Evolutionary conservation across 768 basidiomycete species (phyloP).

Genomic region (Candolleomyces eurysporus): DNA sequence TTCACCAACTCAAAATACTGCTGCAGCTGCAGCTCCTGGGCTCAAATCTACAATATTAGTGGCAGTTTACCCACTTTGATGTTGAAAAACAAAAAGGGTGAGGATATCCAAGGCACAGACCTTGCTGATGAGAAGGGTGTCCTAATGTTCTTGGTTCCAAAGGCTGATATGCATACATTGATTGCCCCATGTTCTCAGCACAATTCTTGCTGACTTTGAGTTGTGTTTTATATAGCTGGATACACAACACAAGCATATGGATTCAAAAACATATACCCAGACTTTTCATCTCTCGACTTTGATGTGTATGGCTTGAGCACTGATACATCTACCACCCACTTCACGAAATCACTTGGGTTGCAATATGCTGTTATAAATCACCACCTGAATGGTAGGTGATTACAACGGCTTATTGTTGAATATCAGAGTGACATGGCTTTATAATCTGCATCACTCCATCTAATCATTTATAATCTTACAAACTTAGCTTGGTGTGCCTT

Average conservation of each 20-base stretch:
- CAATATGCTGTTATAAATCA: too few species aligned
- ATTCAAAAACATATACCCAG: conserved; percentile 79
- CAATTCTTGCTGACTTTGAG: neutral
- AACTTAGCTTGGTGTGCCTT: too few species aligned
- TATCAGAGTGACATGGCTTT: too few species aligned
- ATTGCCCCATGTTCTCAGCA: neutral
- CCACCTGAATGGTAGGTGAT: too few species aligned
- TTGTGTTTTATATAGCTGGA: conserved; percentile 44
- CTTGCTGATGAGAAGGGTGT: conserved; percentile 71
- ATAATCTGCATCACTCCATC: too few species aligned
- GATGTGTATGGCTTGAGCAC: conserved; percentile 83
- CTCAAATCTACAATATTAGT: conserved; percentile 55
- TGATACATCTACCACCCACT: conserved; percentile 73
- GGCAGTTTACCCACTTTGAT: conserved; percentile 69
- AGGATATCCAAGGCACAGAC: conserved; percentile 67
- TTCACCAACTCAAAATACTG: conserved; percentile 19
- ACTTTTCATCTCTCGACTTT: conserved; percentile 68
- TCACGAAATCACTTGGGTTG: too few species aligned
- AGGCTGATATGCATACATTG: conserved; percentile 76
- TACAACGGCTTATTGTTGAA: too few species aligned
- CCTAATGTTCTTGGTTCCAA: conserved; percentile 81
- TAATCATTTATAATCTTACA: too few species aligned
- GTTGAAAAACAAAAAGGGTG: conserved; percentile 83
- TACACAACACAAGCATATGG: conserved; percentile 93
- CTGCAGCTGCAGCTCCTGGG: conserved; percentile 16